Percentiles rank a stretch among this genome's conserved stretches.
Evolutionary conservation across 176 grass and related monocot species (phyloP).

Genomic region (Thinopyrum elongatum): DNA sequence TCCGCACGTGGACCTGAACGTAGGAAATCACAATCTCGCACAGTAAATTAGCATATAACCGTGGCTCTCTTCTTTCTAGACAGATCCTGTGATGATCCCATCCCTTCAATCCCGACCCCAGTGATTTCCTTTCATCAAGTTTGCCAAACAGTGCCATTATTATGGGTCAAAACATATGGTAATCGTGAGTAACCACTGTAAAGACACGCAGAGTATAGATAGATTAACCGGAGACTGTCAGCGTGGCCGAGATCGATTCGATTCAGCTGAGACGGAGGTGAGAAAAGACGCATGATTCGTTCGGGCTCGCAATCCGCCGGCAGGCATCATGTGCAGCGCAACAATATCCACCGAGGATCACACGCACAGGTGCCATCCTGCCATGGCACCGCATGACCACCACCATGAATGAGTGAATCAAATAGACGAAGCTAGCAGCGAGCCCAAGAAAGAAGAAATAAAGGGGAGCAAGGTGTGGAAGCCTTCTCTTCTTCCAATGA

Average conservation of each 20-base stretch:
- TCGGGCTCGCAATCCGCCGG: background rate
- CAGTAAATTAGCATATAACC: background rate
- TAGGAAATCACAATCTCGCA: background rate
- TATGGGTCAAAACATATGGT: conserved; percentile 25
- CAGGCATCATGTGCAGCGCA: conserved; percentile 15
- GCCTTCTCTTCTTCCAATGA: conserved; percentile 5
- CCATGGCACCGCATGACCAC: background rate
- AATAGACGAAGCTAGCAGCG: background rate
- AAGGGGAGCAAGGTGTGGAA: background rate
- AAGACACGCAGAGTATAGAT: too few species aligned
- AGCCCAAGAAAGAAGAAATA: background rate
- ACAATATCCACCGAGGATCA: background rate
- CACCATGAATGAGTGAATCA: background rate
- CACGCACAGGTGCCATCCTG: background rate
- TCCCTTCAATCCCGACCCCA: background rate
- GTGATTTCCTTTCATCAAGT: background rate
- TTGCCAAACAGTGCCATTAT: background rate
- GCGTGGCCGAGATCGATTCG: background rate
- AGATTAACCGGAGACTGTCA: background rate
- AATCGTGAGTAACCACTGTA: background rate
- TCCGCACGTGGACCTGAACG: background rate
- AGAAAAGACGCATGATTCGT: conserved; percentile 26
- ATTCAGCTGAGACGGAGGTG: background rate
- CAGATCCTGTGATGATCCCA: background rate
- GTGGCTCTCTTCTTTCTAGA: background rate